A percentile compares a stretch with the other conserved stretches of the same genome.
Evolutionary conservation across 306 rosid species (phyloP).

Genomic region (Acacia acuminata): DNA sequence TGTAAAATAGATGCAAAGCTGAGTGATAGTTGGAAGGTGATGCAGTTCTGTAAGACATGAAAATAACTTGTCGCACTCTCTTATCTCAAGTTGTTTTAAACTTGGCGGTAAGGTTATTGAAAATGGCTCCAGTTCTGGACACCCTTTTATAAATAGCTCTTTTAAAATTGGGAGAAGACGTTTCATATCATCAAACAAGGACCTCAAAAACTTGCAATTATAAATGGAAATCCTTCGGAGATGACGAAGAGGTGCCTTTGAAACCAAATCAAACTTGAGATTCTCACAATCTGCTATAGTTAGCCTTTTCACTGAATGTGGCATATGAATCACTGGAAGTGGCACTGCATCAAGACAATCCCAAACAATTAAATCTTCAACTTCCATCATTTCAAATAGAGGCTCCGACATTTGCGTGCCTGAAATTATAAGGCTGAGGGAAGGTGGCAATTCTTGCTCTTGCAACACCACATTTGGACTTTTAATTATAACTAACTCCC

Average conservation of each 20-base stretch:
- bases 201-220: no score
- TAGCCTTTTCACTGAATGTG: background rate
- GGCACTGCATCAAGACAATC: background rate
- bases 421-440: background rate
- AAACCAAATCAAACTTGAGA: background rate
- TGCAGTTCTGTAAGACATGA: no score
- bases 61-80: no score
- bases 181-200: no score
- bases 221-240: background rate
- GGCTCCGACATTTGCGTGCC: background rate
- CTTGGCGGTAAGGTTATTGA: no score
- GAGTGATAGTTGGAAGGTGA: no score
- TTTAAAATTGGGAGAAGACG: no score
- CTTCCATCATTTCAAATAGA: background rate
- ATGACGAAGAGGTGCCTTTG: background rate
- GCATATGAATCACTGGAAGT: background rate
- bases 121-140: no score
- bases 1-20: background rate
- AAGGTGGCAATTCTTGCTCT: background rate
- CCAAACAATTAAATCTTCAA: rapidly evolving
- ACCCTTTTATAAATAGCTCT: no score
- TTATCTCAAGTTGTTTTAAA: no score
- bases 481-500: rapidly evolving
- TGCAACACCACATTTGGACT: background rate
- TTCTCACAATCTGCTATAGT: background rate